Conservation (phyloP, 2,329 filamentous ascomycete genomes). For the Aspergillus proliferans region DNA sequence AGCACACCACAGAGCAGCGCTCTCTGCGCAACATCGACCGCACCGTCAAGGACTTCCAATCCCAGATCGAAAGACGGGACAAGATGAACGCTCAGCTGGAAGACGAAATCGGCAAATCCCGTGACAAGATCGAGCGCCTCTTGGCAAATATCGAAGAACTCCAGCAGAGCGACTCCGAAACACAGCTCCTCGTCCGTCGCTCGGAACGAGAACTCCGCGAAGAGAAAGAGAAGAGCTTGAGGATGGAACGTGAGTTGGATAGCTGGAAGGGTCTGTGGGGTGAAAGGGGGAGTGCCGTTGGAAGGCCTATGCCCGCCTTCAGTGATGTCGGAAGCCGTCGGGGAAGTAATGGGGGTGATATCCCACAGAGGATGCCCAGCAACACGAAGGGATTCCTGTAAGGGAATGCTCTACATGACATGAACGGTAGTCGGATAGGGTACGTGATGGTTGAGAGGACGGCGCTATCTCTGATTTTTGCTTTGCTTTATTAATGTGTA, state of each 20-base stretch:
- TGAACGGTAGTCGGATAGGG: neutral
- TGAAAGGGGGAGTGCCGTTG: slow-evolving; percentile 48
- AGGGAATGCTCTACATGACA: slow-evolving; percentile 7
- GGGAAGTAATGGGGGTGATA: slow-evolving; percentile 41
- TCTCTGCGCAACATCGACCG: slow-evolving; percentile 89
- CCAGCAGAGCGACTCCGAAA: slow-evolving; percentile 75
- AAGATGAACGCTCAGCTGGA: slow-evolving; percentile 74
- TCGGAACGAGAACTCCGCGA: slow-evolving; percentile 86
- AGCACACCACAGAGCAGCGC: slow-evolving; percentile 73
- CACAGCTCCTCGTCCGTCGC: slow-evolving; percentile 73
- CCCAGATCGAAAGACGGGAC: slow-evolving; percentile 87
- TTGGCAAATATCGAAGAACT: slow-evolving; percentile 90
- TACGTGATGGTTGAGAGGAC: slow-evolving; percentile 6
- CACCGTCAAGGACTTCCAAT: slow-evolving; percentile 84
- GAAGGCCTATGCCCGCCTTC: slow-evolving; percentile 26
- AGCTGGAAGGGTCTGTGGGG: slow-evolving; percentile 67
- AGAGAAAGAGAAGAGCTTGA: slow-evolving; percentile 72
- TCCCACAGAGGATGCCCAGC: slow-evolving; percentile 63
- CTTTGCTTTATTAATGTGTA: slow-evolving; percentile 11
- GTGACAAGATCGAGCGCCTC: slow-evolving; percentile 85
- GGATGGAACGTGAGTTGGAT: slow-evolving; percentile 83
- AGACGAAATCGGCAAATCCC: slow-evolving; percentile 77
- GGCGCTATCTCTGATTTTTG: slow-evolving; percentile 6
- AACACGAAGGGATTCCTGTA: slow-evolving; percentile 73
- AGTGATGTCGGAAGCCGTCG: slow-evolving; percentile 37